These are phyloP conservation scores for Exutisphaerella laricina DNA, from an alignment of 2,329 filamentous ascomycete species.

Conservation along the genomic window DNA sequence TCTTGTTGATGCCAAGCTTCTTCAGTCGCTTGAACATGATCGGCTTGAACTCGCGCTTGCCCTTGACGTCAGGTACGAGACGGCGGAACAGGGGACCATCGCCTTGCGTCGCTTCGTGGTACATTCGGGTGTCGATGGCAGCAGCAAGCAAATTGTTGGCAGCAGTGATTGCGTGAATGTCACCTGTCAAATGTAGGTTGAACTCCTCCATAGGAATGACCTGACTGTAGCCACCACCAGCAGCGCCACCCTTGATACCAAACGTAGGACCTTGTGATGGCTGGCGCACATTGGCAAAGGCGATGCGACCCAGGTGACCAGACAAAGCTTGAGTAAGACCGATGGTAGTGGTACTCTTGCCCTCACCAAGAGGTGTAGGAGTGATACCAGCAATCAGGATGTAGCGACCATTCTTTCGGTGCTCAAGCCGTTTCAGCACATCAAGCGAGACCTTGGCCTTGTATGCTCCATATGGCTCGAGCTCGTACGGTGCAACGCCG, in stretches of 20 bases:
- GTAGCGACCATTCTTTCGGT: conserved; percentile 84
- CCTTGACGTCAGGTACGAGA: conserved; percentile 83
- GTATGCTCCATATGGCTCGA: conserved; percentile 90
- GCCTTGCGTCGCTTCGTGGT: conserved; percentile 94
- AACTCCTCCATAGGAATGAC: conserved; percentile 99
- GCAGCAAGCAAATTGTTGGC: conserved; percentile 96
- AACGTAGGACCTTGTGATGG: conserved; percentile 97
- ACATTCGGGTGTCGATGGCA: conserved; percentile 95
- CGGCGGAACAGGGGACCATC: conserved; percentile 81
- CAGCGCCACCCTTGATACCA: conserved; percentile 96
- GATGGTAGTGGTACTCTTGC: conserved; percentile 97
- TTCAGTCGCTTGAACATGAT: conserved; percentile 90
- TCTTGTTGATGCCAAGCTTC: conserved; percentile 95
- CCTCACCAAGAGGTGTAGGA: conserved; percentile 91
- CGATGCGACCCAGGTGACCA: conserved; percentile 77
- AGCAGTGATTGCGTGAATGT: conserved; percentile 94
- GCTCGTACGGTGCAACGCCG: conserved; percentile 79
- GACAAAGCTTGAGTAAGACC: conserved; percentile 89
- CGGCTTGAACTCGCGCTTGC: conserved; percentile 76
- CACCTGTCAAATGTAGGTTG: conserved; percentile 94
- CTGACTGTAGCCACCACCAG: conserved; percentile 95
- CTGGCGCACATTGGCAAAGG: conserved; percentile 94
- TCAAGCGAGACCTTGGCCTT: conserved; percentile 92
- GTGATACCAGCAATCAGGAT: conserved; percentile 94
- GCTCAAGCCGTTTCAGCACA: conserved; percentile 74